Percentiles rank a stretch among this genome's conserved stretches.
Evolutionary conservation across 1,139 yeast genomes (phyloP).

Genomic region (Saccharomyces uvarum): DNA sequence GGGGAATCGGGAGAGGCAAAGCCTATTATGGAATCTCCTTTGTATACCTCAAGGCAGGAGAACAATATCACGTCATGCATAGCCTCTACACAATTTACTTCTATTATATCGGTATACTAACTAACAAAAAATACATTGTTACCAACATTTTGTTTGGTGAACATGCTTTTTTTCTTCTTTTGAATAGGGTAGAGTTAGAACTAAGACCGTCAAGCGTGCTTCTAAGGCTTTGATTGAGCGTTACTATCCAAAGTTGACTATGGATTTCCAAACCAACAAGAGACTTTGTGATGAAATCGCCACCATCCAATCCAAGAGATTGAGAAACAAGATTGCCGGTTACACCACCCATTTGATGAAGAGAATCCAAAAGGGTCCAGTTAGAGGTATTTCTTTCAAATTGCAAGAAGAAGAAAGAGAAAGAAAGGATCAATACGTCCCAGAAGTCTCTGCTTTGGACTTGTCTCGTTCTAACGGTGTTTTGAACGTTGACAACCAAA

Average conservation of each 20-base stretch:
- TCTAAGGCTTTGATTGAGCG: constrained; percentile 99
- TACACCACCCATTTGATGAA: constrained; percentile 99
- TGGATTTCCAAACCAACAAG: constrained; percentile 99
- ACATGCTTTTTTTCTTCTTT: constrained; percentile 3
- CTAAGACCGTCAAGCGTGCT: constrained; percentile 99
- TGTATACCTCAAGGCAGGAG: background rate
- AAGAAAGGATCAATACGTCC: constrained; percentile 99
- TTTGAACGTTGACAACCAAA: constrained; percentile 96
- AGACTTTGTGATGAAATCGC: constrained; percentile 98
- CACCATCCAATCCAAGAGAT: constrained; percentile 98
- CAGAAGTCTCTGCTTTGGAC: constrained; percentile 99
- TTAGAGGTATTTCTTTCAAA: constrained; percentile 99
- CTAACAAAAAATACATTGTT: background rate
- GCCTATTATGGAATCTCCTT: background rate
- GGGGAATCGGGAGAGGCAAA: background rate
- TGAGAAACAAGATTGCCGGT: constrained; percentile 99
- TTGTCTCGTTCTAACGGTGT: constrained; percentile 93
- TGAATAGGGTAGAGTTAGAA: constrained; percentile 93
- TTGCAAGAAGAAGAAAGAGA: constrained; percentile 99
- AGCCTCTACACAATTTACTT: background rate
- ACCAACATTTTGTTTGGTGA: background rate
- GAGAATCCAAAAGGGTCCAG: constrained; percentile 99
- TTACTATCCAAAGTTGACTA: constrained; percentile 99
- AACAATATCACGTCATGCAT: background rate
- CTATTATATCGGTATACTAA: background rate